phyloP scores from a whole-genome alignment of 2,329 filamentous ascomycete species.

The Trichophyton benhamiae region DNA sequence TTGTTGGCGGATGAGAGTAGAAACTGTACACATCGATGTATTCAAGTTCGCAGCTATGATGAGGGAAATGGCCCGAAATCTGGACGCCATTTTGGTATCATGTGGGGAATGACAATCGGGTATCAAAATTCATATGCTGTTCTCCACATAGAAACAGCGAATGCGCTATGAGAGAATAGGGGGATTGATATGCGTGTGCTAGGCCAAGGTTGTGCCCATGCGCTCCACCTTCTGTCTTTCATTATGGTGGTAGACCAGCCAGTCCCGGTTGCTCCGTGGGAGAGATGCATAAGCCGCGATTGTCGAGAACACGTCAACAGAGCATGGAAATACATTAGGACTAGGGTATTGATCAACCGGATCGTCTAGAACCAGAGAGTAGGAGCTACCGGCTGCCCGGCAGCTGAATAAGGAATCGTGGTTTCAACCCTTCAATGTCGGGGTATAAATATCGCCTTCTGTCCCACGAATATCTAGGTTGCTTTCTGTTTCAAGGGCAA shows the following conservation, averaged over 20 bases:
- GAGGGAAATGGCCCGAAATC: not conserved
- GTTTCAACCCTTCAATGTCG: not conserved
- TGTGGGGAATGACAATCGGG: not conserved
- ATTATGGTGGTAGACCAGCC: not conserved
- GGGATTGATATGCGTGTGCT: not conserved
- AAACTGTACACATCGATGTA: not conserved
- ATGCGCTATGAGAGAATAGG: not conserved
- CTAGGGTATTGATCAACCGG: not conserved
- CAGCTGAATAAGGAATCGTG: not conserved
- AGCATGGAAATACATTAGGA: not conserved
- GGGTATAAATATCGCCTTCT: not conserved
- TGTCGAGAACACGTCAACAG: conserved; percentile 1
- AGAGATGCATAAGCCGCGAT: not conserved
- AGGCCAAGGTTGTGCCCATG: not conserved
- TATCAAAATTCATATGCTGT: not conserved
- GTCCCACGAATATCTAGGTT: not conserved
- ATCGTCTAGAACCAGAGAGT: not conserved
- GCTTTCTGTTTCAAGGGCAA: not conserved
- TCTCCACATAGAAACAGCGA: not conserved
- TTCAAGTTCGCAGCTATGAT: not conserved
- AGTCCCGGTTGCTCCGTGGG: not conserved
- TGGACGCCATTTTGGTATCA: not conserved
- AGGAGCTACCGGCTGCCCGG: not conserved
- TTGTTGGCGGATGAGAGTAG: not conserved
- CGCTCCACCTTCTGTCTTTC: not conserved